A percentile compares a stretch with the other conserved stretches of the same genome.
These are phyloP conservation scores for Stagonosporopsis tanaceti DNA, from an alignment of 2,329 filamentous ascomycete species.

Conservation along the genomic window DNA sequence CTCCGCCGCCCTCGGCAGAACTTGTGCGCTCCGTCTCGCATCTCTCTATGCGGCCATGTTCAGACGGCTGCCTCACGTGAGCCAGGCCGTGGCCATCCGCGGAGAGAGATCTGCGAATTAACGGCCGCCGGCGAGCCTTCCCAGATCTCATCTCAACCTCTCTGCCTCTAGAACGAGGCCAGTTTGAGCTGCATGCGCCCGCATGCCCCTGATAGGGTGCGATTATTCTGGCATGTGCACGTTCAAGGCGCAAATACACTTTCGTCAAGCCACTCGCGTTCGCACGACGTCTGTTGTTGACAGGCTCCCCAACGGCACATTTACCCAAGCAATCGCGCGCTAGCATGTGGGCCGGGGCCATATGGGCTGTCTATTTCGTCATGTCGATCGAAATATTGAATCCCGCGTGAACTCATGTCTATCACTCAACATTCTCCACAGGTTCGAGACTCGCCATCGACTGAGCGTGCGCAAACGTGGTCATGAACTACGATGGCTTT, in stretches of 20 bases:
- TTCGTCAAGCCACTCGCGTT: slow-evolving; percentile 1
- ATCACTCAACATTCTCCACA: slow-evolving; percentile 11
- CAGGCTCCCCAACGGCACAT: slow-evolving; percentile 11
- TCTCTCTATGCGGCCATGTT: background rate
- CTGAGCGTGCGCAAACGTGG: slow-evolving; percentile 13
- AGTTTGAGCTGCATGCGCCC: background rate
- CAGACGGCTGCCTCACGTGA: slow-evolving; percentile 3
- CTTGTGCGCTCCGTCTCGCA: background rate
- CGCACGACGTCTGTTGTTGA: slow-evolving; percentile 1
- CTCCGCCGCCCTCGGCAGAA: too few species aligned
- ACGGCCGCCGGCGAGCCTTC: slow-evolving; percentile 11
- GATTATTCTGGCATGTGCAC: background rate
- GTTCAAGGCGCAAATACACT: slow-evolving; percentile 1
- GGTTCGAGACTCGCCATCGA: slow-evolving; percentile 3
- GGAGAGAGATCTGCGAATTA: slow-evolving; percentile 11
- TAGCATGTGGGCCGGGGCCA: slow-evolving; percentile 22
- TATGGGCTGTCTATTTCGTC: slow-evolving; percentile 24
- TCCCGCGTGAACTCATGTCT: slow-evolving; percentile 3
- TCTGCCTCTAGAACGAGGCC: background rate
- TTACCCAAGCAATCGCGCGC: slow-evolving; percentile 13
- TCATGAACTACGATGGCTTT: slow-evolving; percentile 29
- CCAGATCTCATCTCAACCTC: slow-evolving; percentile 1
- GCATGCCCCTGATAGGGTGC: slow-evolving; percentile 4
- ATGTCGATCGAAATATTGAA: slow-evolving; percentile 15
- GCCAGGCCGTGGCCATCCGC: slow-evolving; percentile 10